Evolutionary conservation across 1,139 yeast genomes (phyloP), one percentile per base, ranked within the genome.

Genomic region (Pichia sp.): DNA sequence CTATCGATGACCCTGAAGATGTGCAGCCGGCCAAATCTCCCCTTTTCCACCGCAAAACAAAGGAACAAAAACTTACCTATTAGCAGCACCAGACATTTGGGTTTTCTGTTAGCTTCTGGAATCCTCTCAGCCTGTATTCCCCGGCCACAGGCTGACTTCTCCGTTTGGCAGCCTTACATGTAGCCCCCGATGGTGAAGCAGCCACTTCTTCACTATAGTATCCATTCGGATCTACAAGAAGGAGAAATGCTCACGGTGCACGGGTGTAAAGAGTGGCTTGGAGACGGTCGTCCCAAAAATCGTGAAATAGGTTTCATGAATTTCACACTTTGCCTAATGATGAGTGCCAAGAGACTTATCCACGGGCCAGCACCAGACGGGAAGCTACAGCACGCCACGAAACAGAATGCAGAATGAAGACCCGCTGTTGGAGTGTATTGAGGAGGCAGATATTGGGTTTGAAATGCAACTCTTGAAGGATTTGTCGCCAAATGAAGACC

Each of bases 401-500:
- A 46, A 26, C n/a, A 45, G 23, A 11, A 42, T 49, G 47, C 40
- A 44, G 8, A n/a, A 8, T 8, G 19, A 29, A 5, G 40, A 44
- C 32, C 46, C 41, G 4, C n/a, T 49, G 4, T 29, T 52, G 13
- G 44, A 32, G 8, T 50, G 41, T 5, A 50, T 55, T 19, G 49
- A 41, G 5, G 58, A 55, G 29, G 16, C 47, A 5, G 59, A 57
- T 48, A 42, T 56, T 16, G 51, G 51, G 1, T 56, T 47, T 53
- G 59, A 59, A 26, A 32, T 48, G 29, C 47, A 51, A 31, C 23
- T 55, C 15, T 19, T 55, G 11, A 74, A 76, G 57, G 70, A 75
- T 40, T 81, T 15, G 16, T 10, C 84, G 0, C 59, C 70, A 30
- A 72, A 77, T 47, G 57, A 77, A 40, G 71, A 73, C 2, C 62